These are phyloP conservation scores for Thraustochytrium sp. DNA, from an alignment of 352 stramenopile genomes.

Conservation along the genomic window DNA sequence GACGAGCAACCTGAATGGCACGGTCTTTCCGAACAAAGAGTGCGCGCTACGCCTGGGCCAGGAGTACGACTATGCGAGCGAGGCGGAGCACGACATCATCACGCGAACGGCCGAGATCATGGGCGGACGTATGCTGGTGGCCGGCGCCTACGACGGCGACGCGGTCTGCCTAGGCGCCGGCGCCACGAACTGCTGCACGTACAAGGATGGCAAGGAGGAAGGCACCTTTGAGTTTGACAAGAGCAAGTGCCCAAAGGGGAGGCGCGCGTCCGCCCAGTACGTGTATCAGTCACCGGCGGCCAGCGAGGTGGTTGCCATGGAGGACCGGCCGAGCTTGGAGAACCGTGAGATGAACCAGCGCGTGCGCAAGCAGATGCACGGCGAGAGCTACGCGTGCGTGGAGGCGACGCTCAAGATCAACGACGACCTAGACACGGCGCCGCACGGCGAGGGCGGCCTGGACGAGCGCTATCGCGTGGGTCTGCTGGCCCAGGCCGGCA, in stretches of 20 bases:
- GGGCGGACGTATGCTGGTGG: neutral
- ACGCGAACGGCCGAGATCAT: neutral
- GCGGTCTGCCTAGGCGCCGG: neutral
- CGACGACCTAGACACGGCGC: constrained; percentile 1
- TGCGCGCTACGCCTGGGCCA: neutral
- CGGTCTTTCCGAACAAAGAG: neutral
- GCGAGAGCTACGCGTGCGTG: neutral
- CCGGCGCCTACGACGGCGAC: neutral
- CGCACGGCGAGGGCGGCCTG: neutral
- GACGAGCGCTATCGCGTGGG: neutral
- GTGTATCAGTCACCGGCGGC: neutral
- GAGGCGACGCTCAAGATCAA: constrained; percentile 10
- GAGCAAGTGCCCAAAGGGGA: neutral
- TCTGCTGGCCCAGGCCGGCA: neutral
- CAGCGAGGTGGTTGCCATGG: neutral
- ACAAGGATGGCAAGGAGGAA: neutral
- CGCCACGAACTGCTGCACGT: constrained; percentile 11
- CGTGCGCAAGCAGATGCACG: constrained; percentile 13
- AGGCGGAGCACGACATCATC: neutral
- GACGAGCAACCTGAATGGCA: neutral
- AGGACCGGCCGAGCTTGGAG: neutral
- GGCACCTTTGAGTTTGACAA: neutral
- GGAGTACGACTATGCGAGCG: neutral
- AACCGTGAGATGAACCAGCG: neutral
- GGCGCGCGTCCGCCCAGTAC: neutral